Evolutionary conservation across 1,139 yeast species (phyloP).

Genomic region (Candida tropicalis): DNA sequence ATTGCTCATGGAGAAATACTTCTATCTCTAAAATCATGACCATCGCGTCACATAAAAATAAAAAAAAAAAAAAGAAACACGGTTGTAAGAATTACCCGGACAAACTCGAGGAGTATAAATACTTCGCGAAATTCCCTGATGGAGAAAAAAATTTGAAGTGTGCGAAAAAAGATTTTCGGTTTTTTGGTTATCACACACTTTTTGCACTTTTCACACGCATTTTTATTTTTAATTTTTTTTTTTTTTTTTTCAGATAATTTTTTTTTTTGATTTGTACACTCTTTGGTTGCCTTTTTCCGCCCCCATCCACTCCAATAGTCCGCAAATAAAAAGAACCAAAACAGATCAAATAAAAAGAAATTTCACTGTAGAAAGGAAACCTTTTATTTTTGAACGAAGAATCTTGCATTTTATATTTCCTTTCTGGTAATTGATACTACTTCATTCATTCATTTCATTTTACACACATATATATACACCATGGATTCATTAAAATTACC

Average conservation of each 20-base stretch:
- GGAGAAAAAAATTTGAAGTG: background rate
- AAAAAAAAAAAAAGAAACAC: background rate
- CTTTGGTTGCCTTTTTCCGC: too few relatives aligned
- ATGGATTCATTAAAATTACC: slow-evolving; percentile 81
- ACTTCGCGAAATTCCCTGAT: slow-evolving; percentile 4
- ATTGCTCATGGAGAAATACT: too few relatives aligned
- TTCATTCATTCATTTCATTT: slow-evolving; percentile 1
- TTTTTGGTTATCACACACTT: background rate
- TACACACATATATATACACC: slow-evolving; percentile 8
- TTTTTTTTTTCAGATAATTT: background rate
- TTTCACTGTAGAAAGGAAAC: background rate
- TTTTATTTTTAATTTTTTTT: background rate
- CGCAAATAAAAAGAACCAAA: background rate
- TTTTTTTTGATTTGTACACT: background rate
- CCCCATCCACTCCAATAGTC: background rate
- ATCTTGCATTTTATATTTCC: slow-evolving; percentile 4
- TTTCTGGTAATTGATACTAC: background rate
- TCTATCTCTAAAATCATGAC: too few relatives aligned
- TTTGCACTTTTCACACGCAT: background rate
- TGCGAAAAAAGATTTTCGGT: too few relatives aligned
- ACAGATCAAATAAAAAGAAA: slow-evolving; percentile 2
- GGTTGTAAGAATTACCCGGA: slow-evolving; percentile 7
- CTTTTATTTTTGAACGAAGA: background rate
- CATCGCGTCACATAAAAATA: background rate
- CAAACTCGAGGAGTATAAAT: slow-evolving; percentile 3